Base-by-base conservation (phyloP, 208 protist species). In the Acanthamoeba culbertsoni region DNA sequence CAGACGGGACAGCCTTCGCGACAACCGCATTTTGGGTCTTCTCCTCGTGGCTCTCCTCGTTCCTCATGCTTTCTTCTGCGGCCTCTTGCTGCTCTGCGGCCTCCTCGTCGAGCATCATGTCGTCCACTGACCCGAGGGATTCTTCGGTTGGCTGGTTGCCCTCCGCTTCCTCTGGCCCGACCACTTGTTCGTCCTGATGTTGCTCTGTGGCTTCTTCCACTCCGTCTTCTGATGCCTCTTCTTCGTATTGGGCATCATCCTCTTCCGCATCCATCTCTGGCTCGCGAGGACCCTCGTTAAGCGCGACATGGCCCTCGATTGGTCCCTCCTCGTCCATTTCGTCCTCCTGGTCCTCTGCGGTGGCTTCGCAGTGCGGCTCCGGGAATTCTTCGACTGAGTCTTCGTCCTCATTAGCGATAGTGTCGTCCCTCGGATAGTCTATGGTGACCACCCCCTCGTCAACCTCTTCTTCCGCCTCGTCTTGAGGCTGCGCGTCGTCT, bases 91-190 rank as follows among this genome's bases (percentile, higher is more conserved):
- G 10, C 6, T 63, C 18, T 12, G 26, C 7, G 18, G 10, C 65
- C 65, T 75, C 65, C 3, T 37, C 65, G 18, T 75, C 65, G 65
- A 75, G 65, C 65, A 75, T 75, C 65, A 75, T 75, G 18, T 75
- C 65, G 8, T 75, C 65, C 33, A 75, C 65, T 10, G 65, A 75
- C 33, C 43, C 35, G 65, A 75, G 65, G 18, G 31, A 26, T 42
- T 68, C 59, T 37, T 68, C 51, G 51, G 23, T 59, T 14, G 51
- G 51, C 14, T 59, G 16, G 16, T 59, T n/a, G n/a, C n/a, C 51
- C 23, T 59, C 16, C 14, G 51, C 51, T 59, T 59, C 51, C 16
- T 14, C 51, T n/a, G 51, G 59, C 48, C 18, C 59, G 14, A 33
- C n/a, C 12, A 10, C 59, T 68, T 68, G 20, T 26, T 26, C 59